Evolutionary conservation across 495 filamentous ascomycete species (phyloP).

Genomic region (Neurospora sp.): DNA sequence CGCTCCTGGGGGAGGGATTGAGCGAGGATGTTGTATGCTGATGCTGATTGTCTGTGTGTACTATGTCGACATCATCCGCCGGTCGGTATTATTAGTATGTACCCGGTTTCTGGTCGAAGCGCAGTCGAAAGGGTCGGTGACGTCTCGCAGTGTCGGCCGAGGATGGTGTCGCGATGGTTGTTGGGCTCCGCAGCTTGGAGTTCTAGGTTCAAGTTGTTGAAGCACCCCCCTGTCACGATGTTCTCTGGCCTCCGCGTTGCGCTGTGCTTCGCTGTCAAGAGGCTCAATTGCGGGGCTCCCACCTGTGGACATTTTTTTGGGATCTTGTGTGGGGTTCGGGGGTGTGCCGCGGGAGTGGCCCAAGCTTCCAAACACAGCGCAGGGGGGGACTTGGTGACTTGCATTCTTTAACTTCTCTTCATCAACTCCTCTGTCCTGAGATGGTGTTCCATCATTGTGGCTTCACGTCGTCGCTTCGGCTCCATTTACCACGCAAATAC

Average conservation of each 20-base stretch:
- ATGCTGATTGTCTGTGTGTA: neutral
- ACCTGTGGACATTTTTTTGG: neutral
- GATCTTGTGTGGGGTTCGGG: neutral
- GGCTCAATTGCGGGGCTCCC: neutral
- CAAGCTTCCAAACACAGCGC: neutral
- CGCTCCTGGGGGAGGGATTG: neutral
- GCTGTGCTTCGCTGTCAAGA: neutral
- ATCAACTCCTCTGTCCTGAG: neutral
- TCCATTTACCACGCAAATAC: neutral
- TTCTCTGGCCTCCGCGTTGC: neutral
- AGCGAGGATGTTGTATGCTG: neutral
- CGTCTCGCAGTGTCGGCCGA: neutral
- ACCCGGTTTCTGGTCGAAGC: neutral
- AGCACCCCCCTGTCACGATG: neutral
- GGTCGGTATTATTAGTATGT: neutral
- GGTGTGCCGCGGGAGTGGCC: neutral
- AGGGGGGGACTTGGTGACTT: neutral
- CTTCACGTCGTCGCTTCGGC: neutral
- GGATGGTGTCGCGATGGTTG: neutral
- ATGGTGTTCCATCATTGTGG: neutral
- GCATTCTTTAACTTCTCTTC: neutral
- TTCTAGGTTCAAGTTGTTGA: neutral
- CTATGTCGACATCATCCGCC: neutral
- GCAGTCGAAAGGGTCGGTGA: neutral
- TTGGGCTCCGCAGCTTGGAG: neutral